phyloP scores from a whole-genome alignment of 352 stramenopile genomes.

The Phytophthora litchii region DNA sequence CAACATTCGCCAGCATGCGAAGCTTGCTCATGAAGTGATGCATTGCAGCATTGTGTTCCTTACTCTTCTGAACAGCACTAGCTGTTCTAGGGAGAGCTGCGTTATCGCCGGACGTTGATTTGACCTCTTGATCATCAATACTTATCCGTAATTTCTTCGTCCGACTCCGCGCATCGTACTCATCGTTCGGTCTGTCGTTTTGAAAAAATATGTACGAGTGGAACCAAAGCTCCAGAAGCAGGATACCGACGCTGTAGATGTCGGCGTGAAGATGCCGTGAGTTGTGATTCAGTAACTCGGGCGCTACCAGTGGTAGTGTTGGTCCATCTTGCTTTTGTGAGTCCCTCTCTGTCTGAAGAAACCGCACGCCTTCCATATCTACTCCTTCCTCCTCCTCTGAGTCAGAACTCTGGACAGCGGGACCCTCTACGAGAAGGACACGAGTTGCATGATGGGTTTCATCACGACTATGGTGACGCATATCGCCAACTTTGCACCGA shows the following conservation, averaged over 20 bases:
- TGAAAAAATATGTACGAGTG: slow-evolving; percentile 47
- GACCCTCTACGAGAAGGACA: slow-evolving; percentile 24
- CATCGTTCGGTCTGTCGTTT: slow-evolving; percentile 28
- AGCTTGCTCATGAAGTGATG: slow-evolving; percentile 61
- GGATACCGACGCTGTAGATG: slow-evolving; percentile 64
- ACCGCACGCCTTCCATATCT: slow-evolving; percentile 40
- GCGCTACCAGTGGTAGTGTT: slow-evolving; percentile 49
- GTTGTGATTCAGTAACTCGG: slow-evolving; percentile 49
- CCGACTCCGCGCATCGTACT: slow-evolving; percentile 16
- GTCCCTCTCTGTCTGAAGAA: slow-evolving; percentile 34
- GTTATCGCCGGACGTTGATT: slow-evolving; percentile 9
- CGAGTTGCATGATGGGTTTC: slow-evolving; percentile 28
- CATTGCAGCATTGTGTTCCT: slow-evolving; percentile 45
- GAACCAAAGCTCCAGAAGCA: slow-evolving; percentile 68
- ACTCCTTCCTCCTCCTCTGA: slow-evolving; percentile 37
- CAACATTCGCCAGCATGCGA: slow-evolving; percentile 42
- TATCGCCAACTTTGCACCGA: slow-evolving; percentile 66
- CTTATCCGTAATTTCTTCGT: slow-evolving; percentile 23
- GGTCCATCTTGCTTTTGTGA: slow-evolving; percentile 14
- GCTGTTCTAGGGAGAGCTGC: slow-evolving; percentile 27
- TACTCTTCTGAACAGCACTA: slow-evolving; percentile 28
- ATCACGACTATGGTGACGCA: slow-evolving; percentile 44
- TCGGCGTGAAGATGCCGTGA: slow-evolving; percentile 46
- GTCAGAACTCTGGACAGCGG: slow-evolving; percentile 14
- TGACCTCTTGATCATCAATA: slow-evolving; percentile 25